These are phyloP conservation scores for Geotrichum carabidarum DNA, from an alignment of 1,139 yeast genomes.

Conservation along the genomic window DNA sequence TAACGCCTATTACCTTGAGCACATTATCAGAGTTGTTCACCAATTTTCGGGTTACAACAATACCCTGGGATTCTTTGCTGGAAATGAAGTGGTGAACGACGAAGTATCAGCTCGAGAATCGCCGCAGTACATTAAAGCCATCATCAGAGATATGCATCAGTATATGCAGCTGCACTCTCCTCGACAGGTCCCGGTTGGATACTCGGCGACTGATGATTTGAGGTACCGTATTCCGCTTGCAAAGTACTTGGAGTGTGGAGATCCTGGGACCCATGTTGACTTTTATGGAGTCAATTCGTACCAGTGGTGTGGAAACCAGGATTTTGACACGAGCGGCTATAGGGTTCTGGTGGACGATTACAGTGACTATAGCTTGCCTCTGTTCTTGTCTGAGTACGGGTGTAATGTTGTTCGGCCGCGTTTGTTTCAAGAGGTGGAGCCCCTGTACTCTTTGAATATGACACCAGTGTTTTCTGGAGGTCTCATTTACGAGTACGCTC, in stretches of 20 bases:
- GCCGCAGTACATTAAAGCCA: constrained; percentile 77
- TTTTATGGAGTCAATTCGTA: constrained; percentile 89
- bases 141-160: constrained; percentile 83
- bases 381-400: constrained; percentile 87
- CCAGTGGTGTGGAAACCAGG: constrained; percentile 73
- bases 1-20: constrained; percentile 58
- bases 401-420: constrained; percentile 51
- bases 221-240: constrained; percentile 69
- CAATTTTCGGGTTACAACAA: constrained; percentile 78
- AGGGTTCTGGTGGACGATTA: constrained; percentile 54
- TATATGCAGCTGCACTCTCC: constrained; percentile 65
- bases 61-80: constrained; percentile 84
- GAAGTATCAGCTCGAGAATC: constrained; percentile 55
- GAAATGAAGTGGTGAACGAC: constrained; percentile 89
- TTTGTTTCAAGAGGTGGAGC: constrained; percentile 60
- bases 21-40: constrained; percentile 79
- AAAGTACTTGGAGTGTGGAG: constrained; percentile 73
- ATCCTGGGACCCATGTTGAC: constrained; percentile 61
- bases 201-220: constrained; percentile 83
- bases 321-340: constrained; percentile 67
- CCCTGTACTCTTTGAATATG: constrained; percentile 46
- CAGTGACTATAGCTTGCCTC: constrained; percentile 63
- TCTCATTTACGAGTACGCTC: constrained; percentile 67
- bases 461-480: constrained; percentile 65
- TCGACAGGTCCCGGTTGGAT: constrained; percentile 83